Conservation (phyloP, 2,329 filamentous ascomycete species). For the Daldinia eschscholtzii region DNA sequence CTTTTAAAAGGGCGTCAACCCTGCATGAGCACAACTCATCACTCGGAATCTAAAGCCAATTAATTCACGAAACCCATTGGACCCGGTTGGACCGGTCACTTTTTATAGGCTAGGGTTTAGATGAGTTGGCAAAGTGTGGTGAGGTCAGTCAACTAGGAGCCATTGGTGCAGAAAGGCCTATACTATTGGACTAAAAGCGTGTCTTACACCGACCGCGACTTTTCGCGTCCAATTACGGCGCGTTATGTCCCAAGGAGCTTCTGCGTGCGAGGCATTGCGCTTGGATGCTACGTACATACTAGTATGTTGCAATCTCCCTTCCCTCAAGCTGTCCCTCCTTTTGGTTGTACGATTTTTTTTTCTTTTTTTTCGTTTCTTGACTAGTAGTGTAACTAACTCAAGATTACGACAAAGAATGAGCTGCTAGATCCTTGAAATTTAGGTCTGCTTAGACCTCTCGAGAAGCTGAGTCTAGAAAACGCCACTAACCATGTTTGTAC, state of each 20-base stretch:
- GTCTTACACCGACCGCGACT: constrained; percentile 36
- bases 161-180: constrained; percentile 36
- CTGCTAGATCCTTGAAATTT: constrained; percentile 23
- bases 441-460: constrained; percentile 22
- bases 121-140: constrained; percentile 46
- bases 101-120: constrained; percentile 36
- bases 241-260: constrained; percentile 12
- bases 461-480: constrained; percentile 23
- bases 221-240: constrained; percentile 35
- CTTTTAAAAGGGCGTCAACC: constrained; percentile 31
- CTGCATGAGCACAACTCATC: constrained; percentile 45
- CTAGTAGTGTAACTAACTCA: constrained; percentile 12
- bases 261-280: constrained; percentile 6
- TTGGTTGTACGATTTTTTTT: constrained; percentile 11
- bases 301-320: constrained; percentile 22
- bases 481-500: constrained; percentile 31
- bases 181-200: constrained; percentile 34
- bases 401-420: constrained; percentile 11
- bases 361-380: neutral
- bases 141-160: constrained; percentile 35
- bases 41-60: constrained; percentile 43
- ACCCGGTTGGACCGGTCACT: constrained; percentile 37
- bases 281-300: constrained; percentile 12
- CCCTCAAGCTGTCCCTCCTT: constrained; percentile 14
- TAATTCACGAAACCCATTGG: constrained; percentile 40